Conservation (phyloP, 2,329 filamentous ascomycete species). For the Lachnellula hyalina region DNA sequence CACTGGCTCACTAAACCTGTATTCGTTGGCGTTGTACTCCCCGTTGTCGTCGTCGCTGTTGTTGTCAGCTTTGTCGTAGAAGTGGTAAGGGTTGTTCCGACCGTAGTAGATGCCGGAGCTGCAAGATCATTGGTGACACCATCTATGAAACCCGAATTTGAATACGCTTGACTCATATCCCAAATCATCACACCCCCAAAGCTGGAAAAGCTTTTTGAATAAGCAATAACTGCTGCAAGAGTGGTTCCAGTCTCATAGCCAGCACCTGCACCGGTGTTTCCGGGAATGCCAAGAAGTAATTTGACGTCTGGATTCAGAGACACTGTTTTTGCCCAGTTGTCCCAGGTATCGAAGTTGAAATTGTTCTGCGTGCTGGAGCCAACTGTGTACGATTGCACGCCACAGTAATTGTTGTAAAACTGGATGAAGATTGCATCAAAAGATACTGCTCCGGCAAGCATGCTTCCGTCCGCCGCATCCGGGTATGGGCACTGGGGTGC, state of each 20-base stretch:
- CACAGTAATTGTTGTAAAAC: slow-evolving; percentile 51
- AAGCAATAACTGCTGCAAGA: slow-evolving; percentile 47
- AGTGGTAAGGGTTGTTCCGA: slow-evolving; percentile 13
- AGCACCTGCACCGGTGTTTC: slow-evolving; percentile 42
- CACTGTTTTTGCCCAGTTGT: slow-evolving; percentile 55
- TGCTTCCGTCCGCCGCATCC: slow-evolving; percentile 52
- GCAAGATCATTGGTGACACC: slow-evolving; percentile 11
- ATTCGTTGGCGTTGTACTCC: slow-evolving; percentile 4
- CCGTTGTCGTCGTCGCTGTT: slow-evolving; percentile 20
- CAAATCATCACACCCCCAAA: slow-evolving; percentile 67
- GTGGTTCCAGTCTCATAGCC: slow-evolving; percentile 48
- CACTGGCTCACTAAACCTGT: slow-evolving; percentile 9
- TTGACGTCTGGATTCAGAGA: slow-evolving; percentile 56
- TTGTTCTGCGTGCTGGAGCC: slow-evolving; percentile 42
- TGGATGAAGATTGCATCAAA: slow-evolving; percentile 39
- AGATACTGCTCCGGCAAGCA: slow-evolving; percentile 47
- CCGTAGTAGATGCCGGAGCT: not conserved
- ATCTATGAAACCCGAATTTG: slow-evolving; percentile 51
- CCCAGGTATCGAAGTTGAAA: slow-evolving; percentile 61
- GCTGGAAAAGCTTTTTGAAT: slow-evolving; percentile 48
- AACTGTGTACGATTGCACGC: slow-evolving; percentile 45
- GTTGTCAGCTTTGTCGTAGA: slow-evolving; percentile 18
- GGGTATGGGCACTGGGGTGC: slow-evolving; percentile 66
- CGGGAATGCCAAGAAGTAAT: slow-evolving; percentile 57
- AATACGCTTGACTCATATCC: slow-evolving; percentile 58